phyloP scores from a whole-genome alignment of 164 flowering plant genomes.

The Sextonia rubra region DNA sequence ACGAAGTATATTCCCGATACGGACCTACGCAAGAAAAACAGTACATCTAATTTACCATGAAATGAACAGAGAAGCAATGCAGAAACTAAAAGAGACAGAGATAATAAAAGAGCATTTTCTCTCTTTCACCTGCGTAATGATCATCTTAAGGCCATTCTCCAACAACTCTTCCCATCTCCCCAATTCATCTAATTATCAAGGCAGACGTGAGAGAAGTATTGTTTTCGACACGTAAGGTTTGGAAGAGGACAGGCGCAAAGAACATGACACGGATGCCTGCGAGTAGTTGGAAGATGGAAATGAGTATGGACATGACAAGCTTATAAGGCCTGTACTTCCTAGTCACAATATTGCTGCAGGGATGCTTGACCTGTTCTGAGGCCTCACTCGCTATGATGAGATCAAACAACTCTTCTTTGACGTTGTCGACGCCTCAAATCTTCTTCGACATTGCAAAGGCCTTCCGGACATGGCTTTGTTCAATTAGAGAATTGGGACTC shows the following conservation, averaged over 20 bases:
- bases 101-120: too few relatives aligned
- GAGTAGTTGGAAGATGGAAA: conserved; percentile 20
- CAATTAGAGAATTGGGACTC: conserved; percentile 20
- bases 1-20: not conserved
- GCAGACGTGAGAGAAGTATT: conserved; percentile 16
- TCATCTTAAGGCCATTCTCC: not conserved
- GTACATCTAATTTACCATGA: not conserved
- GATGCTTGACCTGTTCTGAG: conserved; percentile 5
- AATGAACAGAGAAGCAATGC: too few relatives aligned
- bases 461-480: conserved; percentile 13
- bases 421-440: not conserved
- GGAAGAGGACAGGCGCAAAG: conserved; percentile 12
- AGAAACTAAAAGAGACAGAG: not conserved
- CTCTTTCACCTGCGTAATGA: not conserved
- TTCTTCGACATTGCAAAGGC: conserved; percentile 15
- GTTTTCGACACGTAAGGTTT: conserved; percentile 17
- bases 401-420: conserved; percentile 32
- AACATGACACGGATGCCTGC: conserved; percentile 22
- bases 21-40: not conserved
- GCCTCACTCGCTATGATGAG: conserved; percentile 8
- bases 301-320: conserved; percentile 9
- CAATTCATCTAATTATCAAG: not conserved
- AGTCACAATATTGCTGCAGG: conserved; percentile 1
- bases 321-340: conserved; percentile 18
- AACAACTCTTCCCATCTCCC: not conserved